phyloP scores from a whole-genome alignment of 306 rosid species.

The Dalbergia cochinchinensis region DNA sequence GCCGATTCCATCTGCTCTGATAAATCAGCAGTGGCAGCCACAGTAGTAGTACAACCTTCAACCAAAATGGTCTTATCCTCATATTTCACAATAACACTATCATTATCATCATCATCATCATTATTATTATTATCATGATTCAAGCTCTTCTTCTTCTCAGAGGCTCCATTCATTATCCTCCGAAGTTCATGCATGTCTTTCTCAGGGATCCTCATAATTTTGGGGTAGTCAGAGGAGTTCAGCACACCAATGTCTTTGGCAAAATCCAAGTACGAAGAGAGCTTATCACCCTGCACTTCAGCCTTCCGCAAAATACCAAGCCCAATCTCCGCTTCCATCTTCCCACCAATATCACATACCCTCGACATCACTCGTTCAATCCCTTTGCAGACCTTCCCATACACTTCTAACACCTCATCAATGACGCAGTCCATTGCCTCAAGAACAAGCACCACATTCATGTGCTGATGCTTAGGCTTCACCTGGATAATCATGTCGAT shows the following conservation, averaged over 20 bases:
- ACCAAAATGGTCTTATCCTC: constrained; percentile 39
- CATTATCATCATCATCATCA: neutral
- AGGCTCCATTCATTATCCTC: constrained; percentile 45
- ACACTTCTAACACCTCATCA: constrained; percentile 65
- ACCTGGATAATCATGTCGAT: constrained; percentile 65
- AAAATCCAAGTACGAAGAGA: constrained; percentile 51
- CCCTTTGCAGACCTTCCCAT: constrained; percentile 53
- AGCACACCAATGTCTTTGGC: constrained; percentile 64
- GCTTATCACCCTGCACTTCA: constrained; percentile 61
- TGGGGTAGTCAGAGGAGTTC: constrained; percentile 53
- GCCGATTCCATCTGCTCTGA: neutral
- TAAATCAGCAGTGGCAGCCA: neutral
- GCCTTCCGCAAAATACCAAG: constrained; percentile 53
- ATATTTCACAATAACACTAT: neutral
- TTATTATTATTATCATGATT: neutral
- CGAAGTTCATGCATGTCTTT: constrained; percentile 57
- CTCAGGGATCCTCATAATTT: constrained; percentile 55
- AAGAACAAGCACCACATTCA: constrained; percentile 55
- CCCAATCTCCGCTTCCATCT: constrained; percentile 58
- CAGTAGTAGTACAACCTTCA: neutral
- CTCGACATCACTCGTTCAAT: constrained; percentile 48
- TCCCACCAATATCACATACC: constrained; percentile 53
- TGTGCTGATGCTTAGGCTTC: constrained; percentile 47
- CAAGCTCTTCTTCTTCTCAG: neutral
- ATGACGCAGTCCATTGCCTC: constrained; percentile 84